Conservation (phyloP, 176 grass and related monocot species). For the Oryza coarctata region DNA sequence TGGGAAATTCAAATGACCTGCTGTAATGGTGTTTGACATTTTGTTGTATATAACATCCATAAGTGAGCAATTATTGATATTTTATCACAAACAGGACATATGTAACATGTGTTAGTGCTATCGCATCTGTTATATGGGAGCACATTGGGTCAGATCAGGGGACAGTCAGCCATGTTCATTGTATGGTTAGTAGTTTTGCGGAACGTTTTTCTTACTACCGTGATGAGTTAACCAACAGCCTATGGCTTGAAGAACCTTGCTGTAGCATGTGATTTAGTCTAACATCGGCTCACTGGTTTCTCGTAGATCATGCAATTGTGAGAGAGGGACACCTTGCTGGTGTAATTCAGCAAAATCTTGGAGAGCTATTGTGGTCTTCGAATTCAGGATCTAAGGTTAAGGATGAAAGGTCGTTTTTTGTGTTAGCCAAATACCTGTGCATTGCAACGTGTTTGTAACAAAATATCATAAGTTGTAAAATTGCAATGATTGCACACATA, state of each 20-base stretch:
- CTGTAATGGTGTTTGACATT: background rate
- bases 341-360: background rate
- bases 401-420: background rate
- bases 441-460: background rate
- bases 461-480: background rate
- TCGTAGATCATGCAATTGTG: background rate
- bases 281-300: background rate
- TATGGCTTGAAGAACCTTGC: background rate
- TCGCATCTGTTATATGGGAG: background rate
- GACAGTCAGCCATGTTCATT: background rate
- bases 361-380: background rate
- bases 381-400: conserved; percentile 10
- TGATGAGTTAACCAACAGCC: background rate
- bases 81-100: background rate
- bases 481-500: background rate
- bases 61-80: background rate
- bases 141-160: background rate
- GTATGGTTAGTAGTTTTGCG: background rate
- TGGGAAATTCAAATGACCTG: background rate
- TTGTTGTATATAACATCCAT: background rate
- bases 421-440: background rate
- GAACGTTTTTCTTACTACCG: background rate
- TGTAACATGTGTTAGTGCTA: background rate
- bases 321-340: background rate
- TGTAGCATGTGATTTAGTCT: background rate